Percentiles rank a stretch among this genome's conserved stretches.
These are phyloP conservation scores for Blastobotrys mokoenaii DNA, from an alignment of 805 yeast species.

Conservation along the genomic window DNA sequence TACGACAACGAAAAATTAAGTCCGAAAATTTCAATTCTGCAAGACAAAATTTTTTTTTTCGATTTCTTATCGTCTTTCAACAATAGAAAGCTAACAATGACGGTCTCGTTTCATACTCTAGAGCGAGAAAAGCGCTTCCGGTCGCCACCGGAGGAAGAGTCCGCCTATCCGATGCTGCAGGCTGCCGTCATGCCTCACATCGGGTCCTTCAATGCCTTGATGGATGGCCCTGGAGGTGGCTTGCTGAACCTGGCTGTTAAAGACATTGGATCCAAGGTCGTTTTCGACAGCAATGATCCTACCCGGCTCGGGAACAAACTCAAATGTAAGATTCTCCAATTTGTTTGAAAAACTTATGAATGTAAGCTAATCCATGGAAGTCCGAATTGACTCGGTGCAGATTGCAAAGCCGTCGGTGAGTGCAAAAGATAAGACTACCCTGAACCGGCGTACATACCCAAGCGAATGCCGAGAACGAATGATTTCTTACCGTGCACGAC, in stretches of 20 bases:
- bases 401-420: conserved; percentile 80
- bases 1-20: not conserved
- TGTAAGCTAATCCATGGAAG: conserved; percentile 16
- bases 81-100: not conserved
- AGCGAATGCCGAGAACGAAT: conserved; percentile 86
- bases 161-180: conserved; percentile 70
- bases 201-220: conserved; percentile 91
- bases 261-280: conserved; percentile 80
- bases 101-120: conserved; percentile 65
- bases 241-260: conserved; percentile 73
- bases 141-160: conserved; percentile 82
- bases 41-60: conserved; percentile 1
- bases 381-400: conserved; percentile 85
- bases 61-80: not conserved
- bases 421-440: conserved; percentile 58
- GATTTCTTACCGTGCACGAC: conserved; percentile 69
- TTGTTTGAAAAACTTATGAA: not conserved
- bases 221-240: conserved; percentile 73
- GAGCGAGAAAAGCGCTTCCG: conserved; percentile 80
- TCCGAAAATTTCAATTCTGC: not conserved
- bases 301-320: conserved; percentile 78
- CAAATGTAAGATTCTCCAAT: conserved; percentile 24
- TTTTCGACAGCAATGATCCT: conserved; percentile 70
- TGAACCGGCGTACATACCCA: conserved; percentile 74
- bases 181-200: conserved; percentile 94